Evolutionary conservation across 108 stramenopile species (phyloP), one percentile per base, ranked within the genome.

Genomic region (Cyclotella cryptica): DNA sequence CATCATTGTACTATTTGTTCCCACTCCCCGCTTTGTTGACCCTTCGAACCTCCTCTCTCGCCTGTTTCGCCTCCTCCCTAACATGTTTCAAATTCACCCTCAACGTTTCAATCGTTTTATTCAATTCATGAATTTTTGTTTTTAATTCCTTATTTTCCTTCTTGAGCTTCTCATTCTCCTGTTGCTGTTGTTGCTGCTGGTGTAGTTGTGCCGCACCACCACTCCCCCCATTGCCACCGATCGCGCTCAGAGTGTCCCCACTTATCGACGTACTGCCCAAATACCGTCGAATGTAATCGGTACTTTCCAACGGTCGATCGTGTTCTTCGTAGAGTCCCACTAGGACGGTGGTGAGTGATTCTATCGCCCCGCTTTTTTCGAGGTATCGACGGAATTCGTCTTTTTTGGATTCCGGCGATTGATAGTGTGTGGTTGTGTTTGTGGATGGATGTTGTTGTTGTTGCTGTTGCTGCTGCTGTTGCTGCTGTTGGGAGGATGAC

Each of bases 321-420:
- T 2, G 35, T 61, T 61, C 60, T 61, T 61, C 60, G 60, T 61
- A 61, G 30, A 61, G 60, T 29, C 60, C 60, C 30, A 61, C 60
- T 0, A 61, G 2, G 29, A 39, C 60, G 15, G 60, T 35, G 60
- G 60, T 65, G 29, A 99, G 74, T 3, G 97, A 90, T 78, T 99
- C 98, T 55, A 98, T 90, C 17, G 97, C 97, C 22, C 97, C 97
- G 43, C 92, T 84, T 80, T 96, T 90, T 78, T 99, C 98, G 29
- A 99, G 82, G 79, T 98, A 99, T 60, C 92, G 94, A 59, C 97
- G 85, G 74, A 96, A 99, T 85, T 99, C 98, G 74, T 99, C 96
- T 83, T 99, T 99, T 78, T 96, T 97, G 5, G 86, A 83, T 80
- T 92, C 93, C 22, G 72, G 46, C 28, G 72, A 39, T 61, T 61